Percentiles rank a stretch among this genome's conserved stretches.
phyloP scores from a whole-genome alignment of 2,329 filamentous ascomycete species.

The Fusarium azukiicola region DNA sequence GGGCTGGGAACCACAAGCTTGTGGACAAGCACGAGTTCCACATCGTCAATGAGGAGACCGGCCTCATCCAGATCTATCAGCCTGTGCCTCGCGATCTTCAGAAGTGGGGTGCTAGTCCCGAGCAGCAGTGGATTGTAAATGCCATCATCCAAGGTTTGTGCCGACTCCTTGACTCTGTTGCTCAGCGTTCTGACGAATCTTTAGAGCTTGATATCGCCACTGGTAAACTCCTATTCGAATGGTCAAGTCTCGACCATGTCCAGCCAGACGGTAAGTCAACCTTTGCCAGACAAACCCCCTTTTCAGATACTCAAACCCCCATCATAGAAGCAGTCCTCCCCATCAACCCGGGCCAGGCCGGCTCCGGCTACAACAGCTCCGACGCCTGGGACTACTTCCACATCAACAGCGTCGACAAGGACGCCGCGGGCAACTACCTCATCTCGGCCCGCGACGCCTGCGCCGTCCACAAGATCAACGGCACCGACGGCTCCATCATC shows the following conservation, averaged over 20 bases:
- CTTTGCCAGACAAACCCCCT: neutral
- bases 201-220: slow-evolving; percentile 73
- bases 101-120: slow-evolving; percentile 67
- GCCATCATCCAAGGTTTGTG: slow-evolving; percentile 73
- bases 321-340: slow-evolving; percentile 67
- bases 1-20: slow-evolving; percentile 73
- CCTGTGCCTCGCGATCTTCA: slow-evolving; percentile 69
- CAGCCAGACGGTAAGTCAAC: slow-evolving; percentile 48
- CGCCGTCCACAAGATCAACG: slow-evolving; percentile 71
- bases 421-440: slow-evolving; percentile 70
- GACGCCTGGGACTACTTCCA: slow-evolving; percentile 78
- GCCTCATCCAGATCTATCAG: slow-evolving; percentile 75
- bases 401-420: slow-evolving; percentile 78
- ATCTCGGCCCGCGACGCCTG: slow-evolving; percentile 74
- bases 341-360: slow-evolving; percentile 67
- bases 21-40: slow-evolving; percentile 77
- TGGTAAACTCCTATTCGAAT: slow-evolving; percentile 73
- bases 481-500: slow-evolving; percentile 70
- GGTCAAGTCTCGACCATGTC: slow-evolving; percentile 57
- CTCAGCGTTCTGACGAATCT: slow-evolving; percentile 24
- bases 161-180: neutral
- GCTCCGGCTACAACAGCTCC: slow-evolving; percentile 55
- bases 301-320: slow-evolving; percentile 8
- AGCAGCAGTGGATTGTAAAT: slow-evolving; percentile 78
- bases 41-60: slow-evolving; percentile 74